Evolutionary conservation across 768 basidiomycete genomes (phyloP).

Genomic region (Trametes sanguinea): DNA sequence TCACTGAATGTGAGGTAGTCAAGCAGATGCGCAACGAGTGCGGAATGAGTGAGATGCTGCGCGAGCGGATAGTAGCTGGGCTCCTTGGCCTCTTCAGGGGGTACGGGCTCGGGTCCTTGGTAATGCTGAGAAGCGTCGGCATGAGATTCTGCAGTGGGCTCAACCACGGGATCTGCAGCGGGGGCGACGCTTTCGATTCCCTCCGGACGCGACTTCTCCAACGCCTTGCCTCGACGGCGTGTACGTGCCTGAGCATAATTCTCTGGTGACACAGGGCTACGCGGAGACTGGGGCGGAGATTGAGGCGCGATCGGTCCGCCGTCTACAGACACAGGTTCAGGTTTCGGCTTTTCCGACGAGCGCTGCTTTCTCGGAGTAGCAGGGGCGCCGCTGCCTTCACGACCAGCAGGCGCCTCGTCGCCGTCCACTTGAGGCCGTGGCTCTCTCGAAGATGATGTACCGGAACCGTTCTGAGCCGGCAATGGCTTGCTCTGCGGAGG

Average conservation of each 20-base stretch:
- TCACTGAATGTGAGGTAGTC: slow-evolving; percentile 69
- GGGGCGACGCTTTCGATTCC: slow-evolving; percentile 34
- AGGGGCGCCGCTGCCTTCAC: neutral
- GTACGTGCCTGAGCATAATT: slow-evolving; percentile 44
- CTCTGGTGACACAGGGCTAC: slow-evolving; percentile 36
- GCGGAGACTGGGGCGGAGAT: slow-evolving; percentile 20
- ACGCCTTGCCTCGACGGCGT: slow-evolving; percentile 41
- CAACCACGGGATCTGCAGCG: slow-evolving; percentile 26
- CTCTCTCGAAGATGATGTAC: no score
- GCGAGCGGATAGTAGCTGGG: slow-evolving; percentile 50
- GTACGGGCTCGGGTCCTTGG: slow-evolving; percentile 5
- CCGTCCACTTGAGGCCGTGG: no score
- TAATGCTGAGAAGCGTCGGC: slow-evolving; percentile 16
- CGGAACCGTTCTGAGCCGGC: no score
- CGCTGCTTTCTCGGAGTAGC: neutral
- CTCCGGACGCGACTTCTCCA: slow-evolving; percentile 43
- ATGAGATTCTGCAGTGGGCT: slow-evolving; percentile 5
- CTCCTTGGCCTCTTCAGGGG: slow-evolving; percentile 27
- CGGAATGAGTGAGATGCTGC: slow-evolving; percentile 54
- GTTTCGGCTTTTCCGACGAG: neutral
- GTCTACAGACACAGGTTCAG: neutral
- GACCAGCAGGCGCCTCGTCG: neutral
- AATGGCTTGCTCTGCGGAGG: neutral
- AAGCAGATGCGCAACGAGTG: slow-evolving; percentile 57
- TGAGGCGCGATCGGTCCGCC: slow-evolving; percentile 28